phyloP scores from a whole-genome alignment of 202 grass and related monocot genomes.

The Bolboschoenoplectus hybrid region DNA sequence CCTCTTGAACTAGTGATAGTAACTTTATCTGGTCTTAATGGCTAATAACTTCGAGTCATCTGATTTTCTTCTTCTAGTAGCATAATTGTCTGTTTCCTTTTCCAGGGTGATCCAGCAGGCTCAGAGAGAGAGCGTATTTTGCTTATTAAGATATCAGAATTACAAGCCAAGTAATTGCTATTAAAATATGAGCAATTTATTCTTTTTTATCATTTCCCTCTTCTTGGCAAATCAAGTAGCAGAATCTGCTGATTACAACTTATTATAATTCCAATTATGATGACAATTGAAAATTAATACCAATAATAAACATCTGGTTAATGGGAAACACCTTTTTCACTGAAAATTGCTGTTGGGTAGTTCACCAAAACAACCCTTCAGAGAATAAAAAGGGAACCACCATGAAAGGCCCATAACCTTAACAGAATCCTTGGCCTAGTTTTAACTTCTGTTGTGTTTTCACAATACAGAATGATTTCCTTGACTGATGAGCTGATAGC shows the following conservation, averaged over 20 bases:
- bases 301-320: background rate
- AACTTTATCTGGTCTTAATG: background rate
- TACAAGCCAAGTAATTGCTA: constrained; percentile 78
- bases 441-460: constrained; percentile 14
- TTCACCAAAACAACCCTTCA: no score
- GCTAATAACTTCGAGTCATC: background rate
- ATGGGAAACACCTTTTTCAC: background rate
- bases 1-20: background rate
- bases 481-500: constrained; percentile 89
- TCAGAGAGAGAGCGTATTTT: constrained; percentile 83
- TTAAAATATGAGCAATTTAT: background rate
- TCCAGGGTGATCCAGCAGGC: constrained; percentile 64
- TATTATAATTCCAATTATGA: background rate
- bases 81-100: constrained; percentile 39
- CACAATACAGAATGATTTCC: constrained; percentile 72
- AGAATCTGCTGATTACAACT: constrained; percentile 1
- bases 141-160: constrained; percentile 90
- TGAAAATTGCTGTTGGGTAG: no score
- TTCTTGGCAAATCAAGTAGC: background rate
- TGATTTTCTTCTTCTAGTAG: background rate
- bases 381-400: no score
- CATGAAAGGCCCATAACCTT: background rate
- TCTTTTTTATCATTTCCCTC: background rate
- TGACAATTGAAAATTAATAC: background rate
- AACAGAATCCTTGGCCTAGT: background rate